Evolutionary conservation across 2,329 filamentous ascomycete species (phyloP).

Genomic region (Fusarium abutilonis): DNA sequence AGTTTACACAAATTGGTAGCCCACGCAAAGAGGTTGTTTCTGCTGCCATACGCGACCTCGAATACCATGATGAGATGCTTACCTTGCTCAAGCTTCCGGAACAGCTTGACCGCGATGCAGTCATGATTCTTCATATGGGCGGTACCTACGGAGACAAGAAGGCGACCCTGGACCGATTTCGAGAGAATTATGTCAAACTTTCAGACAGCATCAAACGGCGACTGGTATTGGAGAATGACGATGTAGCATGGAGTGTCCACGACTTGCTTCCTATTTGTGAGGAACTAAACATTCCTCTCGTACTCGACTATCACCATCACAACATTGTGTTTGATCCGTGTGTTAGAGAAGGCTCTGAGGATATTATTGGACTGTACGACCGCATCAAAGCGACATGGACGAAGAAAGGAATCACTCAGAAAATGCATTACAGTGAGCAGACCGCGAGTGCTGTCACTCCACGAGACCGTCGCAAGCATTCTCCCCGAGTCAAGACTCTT

Average conservation of each 20-base stretch:
- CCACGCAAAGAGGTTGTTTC: constrained; percentile 80
- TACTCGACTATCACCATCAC: constrained; percentile 94
- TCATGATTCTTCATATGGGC: constrained; percentile 96
- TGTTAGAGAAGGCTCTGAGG: constrained; percentile 83
- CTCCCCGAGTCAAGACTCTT: constrained; percentile 77
- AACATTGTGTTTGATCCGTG: constrained; percentile 86
- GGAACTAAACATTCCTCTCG: constrained; percentile 91
- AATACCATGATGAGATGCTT: constrained; percentile 89
- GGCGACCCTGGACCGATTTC: constrained; percentile 81
- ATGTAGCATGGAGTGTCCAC: constrained; percentile 91
- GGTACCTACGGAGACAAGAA: constrained; percentile 88
- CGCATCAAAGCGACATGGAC: constrained; percentile 87
- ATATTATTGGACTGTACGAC: constrained; percentile 78
- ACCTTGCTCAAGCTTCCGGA: constrained; percentile 78
- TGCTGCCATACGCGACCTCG: constrained; percentile 81
- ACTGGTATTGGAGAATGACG: constrained; percentile 92
- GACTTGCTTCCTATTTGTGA: constrained; percentile 90
- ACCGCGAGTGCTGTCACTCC: constrained; percentile 71
- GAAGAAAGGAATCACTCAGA: constrained; percentile 84
- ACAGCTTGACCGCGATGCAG: constrained; percentile 83
- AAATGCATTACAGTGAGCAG: constrained; percentile 96
- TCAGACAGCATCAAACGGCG: constrained; percentile 78
- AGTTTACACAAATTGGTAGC: constrained; percentile 91
- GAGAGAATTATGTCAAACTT: constrained; percentile 74
- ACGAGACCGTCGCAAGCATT: constrained; percentile 85